phyloP scores from a whole-genome alignment of 2,329 filamentous ascomycete species.

The Alternaria alternata region DNA sequence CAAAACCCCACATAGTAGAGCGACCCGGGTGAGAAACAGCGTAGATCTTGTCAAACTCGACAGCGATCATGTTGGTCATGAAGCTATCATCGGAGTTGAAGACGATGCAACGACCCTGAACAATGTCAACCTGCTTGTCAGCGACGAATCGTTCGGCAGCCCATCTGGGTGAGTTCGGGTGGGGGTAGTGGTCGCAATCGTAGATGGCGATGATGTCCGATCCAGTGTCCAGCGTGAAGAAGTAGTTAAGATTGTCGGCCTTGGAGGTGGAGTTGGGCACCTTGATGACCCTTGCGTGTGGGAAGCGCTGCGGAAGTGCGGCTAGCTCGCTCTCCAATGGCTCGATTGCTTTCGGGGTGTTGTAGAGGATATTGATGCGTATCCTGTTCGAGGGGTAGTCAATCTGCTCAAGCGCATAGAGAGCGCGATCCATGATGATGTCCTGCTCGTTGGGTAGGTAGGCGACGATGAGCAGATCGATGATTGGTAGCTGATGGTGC shows the following conservation, averaged over 20 bases:
- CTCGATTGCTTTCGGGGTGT: conserved; percentile 58
- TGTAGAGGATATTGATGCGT: conserved; percentile 60
- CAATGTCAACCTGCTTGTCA: conserved; percentile 56
- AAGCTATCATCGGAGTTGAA: conserved; percentile 57
- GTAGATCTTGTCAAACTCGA: conserved; percentile 63
- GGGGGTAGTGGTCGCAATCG: conserved; percentile 61
- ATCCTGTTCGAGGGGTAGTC: conserved; percentile 57
- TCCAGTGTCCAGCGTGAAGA: conserved; percentile 55
- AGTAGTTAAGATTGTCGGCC: conserved; percentile 61
- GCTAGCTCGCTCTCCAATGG: conserved; percentile 56
- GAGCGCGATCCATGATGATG: conserved; percentile 58
- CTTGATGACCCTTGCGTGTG: conserved; percentile 57
- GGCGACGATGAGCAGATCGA: conserved; percentile 60
- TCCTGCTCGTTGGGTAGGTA: conserved; percentile 62
- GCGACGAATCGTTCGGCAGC: conserved; percentile 57
- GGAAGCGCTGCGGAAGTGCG: conserved; percentile 48
- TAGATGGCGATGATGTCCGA: conserved; percentile 59
- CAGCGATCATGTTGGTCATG: conserved; percentile 57
- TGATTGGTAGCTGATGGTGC: conserved; percentile 51
- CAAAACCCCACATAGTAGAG: conserved; percentile 58
- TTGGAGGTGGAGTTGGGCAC: conserved; percentile 60
- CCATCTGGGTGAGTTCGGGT: conserved; percentile 59
- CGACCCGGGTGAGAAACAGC: conserved; percentile 60
- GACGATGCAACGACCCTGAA: conserved; percentile 60
- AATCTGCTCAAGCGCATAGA: conserved; percentile 58